Percentiles rank a stretch among this genome's conserved stretches.
Evolutionary conservation across 257 asterid species (phyloP).

Genomic region (Dorcoceras hygrometricum): DNA sequence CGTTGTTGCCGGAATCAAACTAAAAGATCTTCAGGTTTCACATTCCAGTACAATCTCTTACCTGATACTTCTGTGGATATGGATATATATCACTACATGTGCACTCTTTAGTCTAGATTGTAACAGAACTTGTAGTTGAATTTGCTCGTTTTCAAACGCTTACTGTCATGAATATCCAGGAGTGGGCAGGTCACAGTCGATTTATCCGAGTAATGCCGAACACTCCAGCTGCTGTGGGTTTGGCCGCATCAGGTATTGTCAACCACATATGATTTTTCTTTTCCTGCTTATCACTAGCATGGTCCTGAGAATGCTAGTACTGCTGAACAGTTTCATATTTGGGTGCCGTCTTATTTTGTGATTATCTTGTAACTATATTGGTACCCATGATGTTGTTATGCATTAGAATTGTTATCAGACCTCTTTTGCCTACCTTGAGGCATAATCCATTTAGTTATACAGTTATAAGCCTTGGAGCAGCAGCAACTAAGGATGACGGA

Average conservation of each 20-base stretch:
- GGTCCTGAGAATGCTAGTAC: neutral
- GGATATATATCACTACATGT: neutral
- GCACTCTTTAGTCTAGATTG: neutral
- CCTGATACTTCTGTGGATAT: neutral
- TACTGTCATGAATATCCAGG: conserved; percentile 36
- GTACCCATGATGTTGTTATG: neutral
- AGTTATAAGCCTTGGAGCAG: conserved; percentile 72
- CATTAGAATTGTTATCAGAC: neutral
- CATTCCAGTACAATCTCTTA: conserved; percentile 19
- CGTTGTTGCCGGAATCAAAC: conserved; percentile 88
- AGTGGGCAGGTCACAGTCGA: conserved; percentile 80
- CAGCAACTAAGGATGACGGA: conserved; percentile 77
- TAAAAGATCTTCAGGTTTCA: conserved; percentile 81
- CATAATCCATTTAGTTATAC: conserved; percentile 9
- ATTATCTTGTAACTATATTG: neutral
- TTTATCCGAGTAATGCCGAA: conserved; percentile 92
- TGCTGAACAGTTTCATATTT: neutral
- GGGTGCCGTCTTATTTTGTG: neutral
- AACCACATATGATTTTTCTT: neutral
- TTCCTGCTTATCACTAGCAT: conserved; percentile 5
- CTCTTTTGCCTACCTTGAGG: neutral
- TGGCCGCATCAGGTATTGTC: conserved; percentile 77
- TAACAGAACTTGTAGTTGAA: neutral
- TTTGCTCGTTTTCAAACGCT: neutral
- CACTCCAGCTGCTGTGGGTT: conserved; percentile 90